A percentile compares a stretch with the other conserved stretches of the same genome.
Evolutionary conservation across 2,329 filamentous ascomycete genomes (phyloP).

Genomic region (Pseudogymnoascus sp.): DNA sequence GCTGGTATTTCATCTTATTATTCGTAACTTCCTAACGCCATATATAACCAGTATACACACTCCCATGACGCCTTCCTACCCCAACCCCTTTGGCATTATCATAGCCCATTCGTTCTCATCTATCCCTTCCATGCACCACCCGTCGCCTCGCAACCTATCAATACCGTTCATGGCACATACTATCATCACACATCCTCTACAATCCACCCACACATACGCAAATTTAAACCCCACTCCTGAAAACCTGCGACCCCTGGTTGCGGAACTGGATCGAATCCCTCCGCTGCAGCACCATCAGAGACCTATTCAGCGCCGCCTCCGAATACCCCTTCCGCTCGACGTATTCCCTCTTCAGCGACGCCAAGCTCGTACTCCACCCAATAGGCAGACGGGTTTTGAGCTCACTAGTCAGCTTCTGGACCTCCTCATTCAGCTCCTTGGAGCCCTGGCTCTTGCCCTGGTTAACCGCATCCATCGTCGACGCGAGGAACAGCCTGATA

Average conservation of each 20-base stretch:
- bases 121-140: neutral
- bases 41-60: neutral
- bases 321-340: constrained; percentile 85
- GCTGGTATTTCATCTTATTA: neutral
- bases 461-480: constrained; percentile 95
- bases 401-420: constrained; percentile 78
- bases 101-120: neutral
- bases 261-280: constrained; percentile 79
- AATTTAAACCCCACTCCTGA: constrained; percentile 57
- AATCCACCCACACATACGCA: neutral
- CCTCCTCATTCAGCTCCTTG: constrained; percentile 86
- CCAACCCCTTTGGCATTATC: neutral
- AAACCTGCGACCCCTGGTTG: constrained; percentile 67
- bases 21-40: neutral
- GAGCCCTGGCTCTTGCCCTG: constrained; percentile 77
- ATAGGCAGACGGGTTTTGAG: constrained; percentile 80
- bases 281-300: constrained; percentile 76
- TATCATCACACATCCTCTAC: neutral
- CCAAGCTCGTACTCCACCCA: constrained; percentile 88
- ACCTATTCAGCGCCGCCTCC: constrained; percentile 76
- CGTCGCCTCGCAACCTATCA: neutral
- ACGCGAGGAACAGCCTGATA: constrained; percentile 90
- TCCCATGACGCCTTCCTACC: neutral
- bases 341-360: constrained; percentile 80
- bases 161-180: neutral